Base-by-base conservation (phyloP, 2,329 filamentous ascomycete genomes). In the Venturia oleaginea region DNA sequence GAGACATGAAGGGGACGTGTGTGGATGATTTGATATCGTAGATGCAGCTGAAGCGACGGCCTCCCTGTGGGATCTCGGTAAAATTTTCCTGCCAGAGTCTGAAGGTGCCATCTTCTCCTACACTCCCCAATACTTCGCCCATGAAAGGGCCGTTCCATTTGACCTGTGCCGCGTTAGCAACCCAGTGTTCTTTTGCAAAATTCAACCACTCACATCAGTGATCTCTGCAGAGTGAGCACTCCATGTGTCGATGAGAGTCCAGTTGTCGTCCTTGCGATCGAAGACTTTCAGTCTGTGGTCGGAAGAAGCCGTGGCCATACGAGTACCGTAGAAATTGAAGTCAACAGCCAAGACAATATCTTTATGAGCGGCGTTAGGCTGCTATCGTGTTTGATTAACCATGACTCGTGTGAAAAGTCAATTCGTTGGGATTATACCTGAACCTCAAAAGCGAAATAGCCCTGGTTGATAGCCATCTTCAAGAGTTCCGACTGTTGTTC, bases 231-330 rank as follows among this genome's bases (percentile, higher is more conserved):
- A 89, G 74, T 97, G 93, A 22, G 91, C 93, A 59, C 84, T 86
- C 91, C 92, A 97, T 65, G 86, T 91, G 77, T 97, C 93, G 72
- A 87, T 89, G 43, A 94, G 78, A 62, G 85, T 83, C 91, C 92
- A 96, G 51, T 86, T 86, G 68, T 87, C 81, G 65, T 83, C 86
- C 72, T 94, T 88, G 59, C 88, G 84, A 76, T 93, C 91, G 83
- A 93, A 97, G 67, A 97, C 89, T 73, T 92, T 91, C 71, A 97
- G 88, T 74, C 89, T 91, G 75, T 96, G 93, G 75, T 97, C 93
- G 22, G 93, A 90, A 22, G 91, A 94, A 40, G 91, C 92, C 2
- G 92, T 94, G 51, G 92, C 90, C 80, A 93, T 92, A 69, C 92
- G 90, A 71, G 91, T 92, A 70, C 92, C 93, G 75, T 96, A 96